Base-by-base conservation (phyloP, 2,329 filamentous ascomycete species). In the Phyllachora maydis region DNA sequence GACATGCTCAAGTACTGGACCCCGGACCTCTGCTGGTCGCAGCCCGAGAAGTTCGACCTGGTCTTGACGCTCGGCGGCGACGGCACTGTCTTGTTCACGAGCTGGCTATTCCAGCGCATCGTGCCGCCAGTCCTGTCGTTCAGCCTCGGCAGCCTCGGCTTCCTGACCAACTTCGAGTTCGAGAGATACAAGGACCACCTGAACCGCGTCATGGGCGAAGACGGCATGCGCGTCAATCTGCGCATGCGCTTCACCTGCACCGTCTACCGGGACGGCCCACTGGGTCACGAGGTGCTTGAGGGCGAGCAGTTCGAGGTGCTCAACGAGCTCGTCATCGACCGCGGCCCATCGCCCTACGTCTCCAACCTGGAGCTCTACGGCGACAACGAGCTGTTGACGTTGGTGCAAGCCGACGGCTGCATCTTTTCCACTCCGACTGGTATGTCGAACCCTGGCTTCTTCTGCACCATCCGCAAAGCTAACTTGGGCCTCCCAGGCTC, bases 201-300 rank as follows among this genome's bases (percentile, higher is more conserved):
- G 16, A 74, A 79, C 47, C 72, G 70, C 25, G 66, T 95, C 35
- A 91, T 98, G 82, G 82, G 82, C 30, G 79, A 90, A 27, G 68
- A 76, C 2, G 88, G 88, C 26, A 95, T 98, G 85, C 75, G 85
- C 25, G 85, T 95, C 30, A 95, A 92, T 41, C 59, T 98, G 35
- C 81, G 88, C 35, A 98, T 98, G 88, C 77, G 88, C 31, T 98
- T 98, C 47, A 98, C 88, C 10, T 95, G 85, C 52, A 95, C 88
- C 0, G 83, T 98, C 6, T 93, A 85, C 54, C 75, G 85, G 21
- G 62, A 73, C 34, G 67, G 63, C 15, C 47, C 52, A 4, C 45
- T 53, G 3, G 63, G 60, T 8, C 58, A 65, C n/a, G 66, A 68
- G 18, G 63, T 73, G 34, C 74, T 88, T 36, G 83, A 93, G 47